A percentile compares a stretch with the other conserved stretches of the same genome.
These are phyloP conservation scores for Fusarium sp. DNA, from an alignment of 2,329 filamentous ascomycete genomes.

Conservation along the genomic window DNA sequence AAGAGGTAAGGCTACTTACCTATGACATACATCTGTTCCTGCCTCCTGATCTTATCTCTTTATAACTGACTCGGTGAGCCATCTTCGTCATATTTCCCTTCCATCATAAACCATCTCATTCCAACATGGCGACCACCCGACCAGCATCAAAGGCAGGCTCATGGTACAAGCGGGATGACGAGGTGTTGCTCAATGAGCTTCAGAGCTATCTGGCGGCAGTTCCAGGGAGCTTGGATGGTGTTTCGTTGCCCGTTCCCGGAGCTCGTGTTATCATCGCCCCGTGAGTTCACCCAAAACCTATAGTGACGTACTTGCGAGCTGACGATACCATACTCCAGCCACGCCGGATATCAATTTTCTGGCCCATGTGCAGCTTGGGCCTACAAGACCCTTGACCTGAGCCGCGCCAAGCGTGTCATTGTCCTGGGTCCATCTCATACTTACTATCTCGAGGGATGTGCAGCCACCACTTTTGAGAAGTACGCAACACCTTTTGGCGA, in stretches of 20 bases:
- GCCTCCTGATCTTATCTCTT: not conserved
- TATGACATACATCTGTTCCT: slow-evolving; percentile 5
- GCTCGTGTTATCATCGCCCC: slow-evolving; percentile 92
- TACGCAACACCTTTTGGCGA: slow-evolving; percentile 83
- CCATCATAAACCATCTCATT: not conserved
- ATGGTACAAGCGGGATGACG: slow-evolving; percentile 81
- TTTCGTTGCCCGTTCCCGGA: slow-evolving; percentile 73
- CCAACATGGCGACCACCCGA: slow-evolving; percentile 50
- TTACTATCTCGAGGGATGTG: slow-evolving; percentile 81
- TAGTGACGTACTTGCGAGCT: not conserved
- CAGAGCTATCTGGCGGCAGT: slow-evolving; percentile 81
- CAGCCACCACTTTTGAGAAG: slow-evolving; percentile 77
- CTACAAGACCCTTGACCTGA: slow-evolving; percentile 89
- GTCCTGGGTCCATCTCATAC: slow-evolving; percentile 94
- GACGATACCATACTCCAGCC: slow-evolving; percentile 64
- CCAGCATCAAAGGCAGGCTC: slow-evolving; percentile 83
- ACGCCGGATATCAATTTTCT: slow-evolving; percentile 94
- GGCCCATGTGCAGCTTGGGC: slow-evolving; percentile 94
- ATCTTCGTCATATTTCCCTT: not conserved
- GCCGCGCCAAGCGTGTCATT: slow-evolving; percentile 86
- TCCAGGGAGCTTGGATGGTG: slow-evolving; percentile 71
- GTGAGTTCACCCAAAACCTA: slow-evolving; percentile 66
- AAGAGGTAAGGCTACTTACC: not conserved
- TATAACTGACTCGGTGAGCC: not conserved
- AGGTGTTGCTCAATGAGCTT: slow-evolving; percentile 75